A percentile compares a stretch with the other conserved stretches of the same genome.
Evolutionary conservation across 2,329 filamentous ascomycete genomes (phyloP).

Genomic region (Xylariales sp.): DNA sequence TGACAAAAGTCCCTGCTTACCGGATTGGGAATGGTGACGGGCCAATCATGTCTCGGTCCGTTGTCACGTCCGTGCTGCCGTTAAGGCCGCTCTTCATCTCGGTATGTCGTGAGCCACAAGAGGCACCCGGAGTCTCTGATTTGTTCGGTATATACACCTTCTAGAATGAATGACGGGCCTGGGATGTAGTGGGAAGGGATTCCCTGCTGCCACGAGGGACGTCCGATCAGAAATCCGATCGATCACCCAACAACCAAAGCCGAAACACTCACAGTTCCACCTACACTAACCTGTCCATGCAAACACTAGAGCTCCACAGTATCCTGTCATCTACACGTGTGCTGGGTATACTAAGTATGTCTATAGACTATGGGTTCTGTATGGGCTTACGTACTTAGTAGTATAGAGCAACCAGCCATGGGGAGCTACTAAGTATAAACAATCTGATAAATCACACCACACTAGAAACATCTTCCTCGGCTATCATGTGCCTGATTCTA

Average conservation of each 20-base stretch:
- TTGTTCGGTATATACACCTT: constrained; percentile 21
- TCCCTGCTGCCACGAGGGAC: constrained; percentile 40
- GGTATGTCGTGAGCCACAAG: constrained; percentile 28
- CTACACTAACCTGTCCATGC: background rate
- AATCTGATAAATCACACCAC: background rate
- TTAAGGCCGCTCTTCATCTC: constrained; percentile 22
- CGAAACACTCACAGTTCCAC: constrained; percentile 9
- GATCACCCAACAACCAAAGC: constrained; percentile 19
- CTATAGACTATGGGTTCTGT: too few relatives aligned
- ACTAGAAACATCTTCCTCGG: background rate
- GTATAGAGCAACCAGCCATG: background rate
- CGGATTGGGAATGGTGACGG: constrained; percentile 27
- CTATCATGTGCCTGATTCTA: background rate
- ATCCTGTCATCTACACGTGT: background rate
- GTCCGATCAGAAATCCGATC: constrained; percentile 29
- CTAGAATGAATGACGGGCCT: background rate
- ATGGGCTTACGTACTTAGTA: background rate
- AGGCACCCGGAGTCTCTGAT: constrained; percentile 26
- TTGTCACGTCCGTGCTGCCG: constrained; percentile 1
- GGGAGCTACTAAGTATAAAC: background rate
- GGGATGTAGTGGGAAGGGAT: constrained; percentile 8
- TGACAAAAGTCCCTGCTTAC: constrained; percentile 43
- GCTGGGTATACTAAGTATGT: too few relatives aligned
- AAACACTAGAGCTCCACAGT: constrained; percentile 9
- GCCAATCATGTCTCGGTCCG: constrained; percentile 23